These are phyloP conservation scores for Coniochaeta hoffmannii DNA, from an alignment of 2,329 filamentous ascomycete genomes.

Conservation along the genomic window DNA sequence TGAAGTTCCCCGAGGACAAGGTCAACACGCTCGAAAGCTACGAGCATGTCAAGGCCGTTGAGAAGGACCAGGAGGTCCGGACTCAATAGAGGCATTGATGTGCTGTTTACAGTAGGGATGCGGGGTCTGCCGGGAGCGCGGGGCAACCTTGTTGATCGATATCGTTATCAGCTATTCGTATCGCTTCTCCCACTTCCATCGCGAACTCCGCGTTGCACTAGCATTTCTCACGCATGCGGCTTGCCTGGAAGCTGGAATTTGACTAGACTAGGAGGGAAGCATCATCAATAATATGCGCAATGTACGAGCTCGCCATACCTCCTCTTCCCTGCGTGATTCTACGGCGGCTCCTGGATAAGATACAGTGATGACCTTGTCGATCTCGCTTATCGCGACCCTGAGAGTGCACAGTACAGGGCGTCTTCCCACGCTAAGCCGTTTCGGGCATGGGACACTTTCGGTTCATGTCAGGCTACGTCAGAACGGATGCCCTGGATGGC, in stretches of 20 bases:
- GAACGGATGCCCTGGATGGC: neutral
- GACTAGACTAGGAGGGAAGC: no score
- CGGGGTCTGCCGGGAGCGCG: neutral
- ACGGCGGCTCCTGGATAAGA: no score
- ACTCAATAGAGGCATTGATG: slow-evolving; percentile 52
- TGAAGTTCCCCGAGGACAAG: slow-evolving; percentile 61
- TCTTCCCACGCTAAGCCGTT: neutral
- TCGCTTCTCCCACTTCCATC: neutral
- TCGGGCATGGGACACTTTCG: neutral
- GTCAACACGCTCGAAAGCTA: slow-evolving; percentile 59
- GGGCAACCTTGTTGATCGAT: neutral
- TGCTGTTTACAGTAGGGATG: neutral
- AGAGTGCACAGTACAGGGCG: no score
- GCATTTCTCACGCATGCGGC: neutral
- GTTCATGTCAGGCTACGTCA: neutral
- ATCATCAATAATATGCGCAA: no score
- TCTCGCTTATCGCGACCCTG: no score
- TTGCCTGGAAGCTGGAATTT: neutral
- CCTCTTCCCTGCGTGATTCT: no score
- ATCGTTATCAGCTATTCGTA: neutral
- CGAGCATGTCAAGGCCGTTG: slow-evolving; percentile 67
- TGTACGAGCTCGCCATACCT: no score
- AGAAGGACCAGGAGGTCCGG: slow-evolving; percentile 62
- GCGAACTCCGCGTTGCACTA: neutral
- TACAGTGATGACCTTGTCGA: no score